Conservation (phyloP, 805 yeast genomes). For the Teunomyces cretensis region DNA sequence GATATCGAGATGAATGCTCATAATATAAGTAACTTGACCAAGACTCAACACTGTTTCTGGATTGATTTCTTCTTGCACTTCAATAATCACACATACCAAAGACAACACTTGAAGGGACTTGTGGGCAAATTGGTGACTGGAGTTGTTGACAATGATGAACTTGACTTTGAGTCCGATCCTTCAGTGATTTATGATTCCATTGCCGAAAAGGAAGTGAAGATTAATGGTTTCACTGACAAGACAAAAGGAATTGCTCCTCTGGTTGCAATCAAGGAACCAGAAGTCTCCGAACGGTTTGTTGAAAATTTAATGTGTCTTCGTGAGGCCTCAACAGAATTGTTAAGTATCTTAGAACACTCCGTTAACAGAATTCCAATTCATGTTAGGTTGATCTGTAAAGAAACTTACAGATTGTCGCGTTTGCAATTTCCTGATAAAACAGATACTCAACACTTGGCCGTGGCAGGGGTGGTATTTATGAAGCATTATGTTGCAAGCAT, state of each 20-base stretch:
- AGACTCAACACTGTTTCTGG: conserved; percentile 42
- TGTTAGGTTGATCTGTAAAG: conserved; percentile 33
- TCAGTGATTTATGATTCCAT: conserved; percentile 47
- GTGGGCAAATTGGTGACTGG: conserved; percentile 38
- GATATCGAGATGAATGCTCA: conserved; percentile 33
- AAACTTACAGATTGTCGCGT: conserved; percentile 38
- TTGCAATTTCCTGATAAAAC: conserved; percentile 56
- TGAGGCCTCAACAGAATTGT: conserved; percentile 62
- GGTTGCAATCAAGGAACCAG: conserved; percentile 74
- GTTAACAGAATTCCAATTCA: conserved; percentile 40
- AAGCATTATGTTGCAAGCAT: conserved; percentile 50
- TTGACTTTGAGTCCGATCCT: conserved; percentile 83
- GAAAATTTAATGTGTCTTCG: conserved; percentile 72
- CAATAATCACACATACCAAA: conserved; percentile 49
- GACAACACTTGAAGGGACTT: conserved; percentile 42
- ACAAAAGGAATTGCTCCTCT: conserved; percentile 48
- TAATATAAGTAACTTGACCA: conserved; percentile 39
- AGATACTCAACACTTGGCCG: conserved; percentile 59
- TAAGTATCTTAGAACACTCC: conserved; percentile 49
- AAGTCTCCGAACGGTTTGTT: conserved; percentile 70
- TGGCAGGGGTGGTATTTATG: conserved; percentile 65
- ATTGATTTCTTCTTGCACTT: conserved; percentile 42
- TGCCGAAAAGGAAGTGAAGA: conserved; percentile 34
- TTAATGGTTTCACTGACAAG: conserved; percentile 34
- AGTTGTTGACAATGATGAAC: conserved; percentile 46